phyloP scores from a whole-genome alignment of 176 grass and related monocot species.

The Carex cristatella region DNA sequence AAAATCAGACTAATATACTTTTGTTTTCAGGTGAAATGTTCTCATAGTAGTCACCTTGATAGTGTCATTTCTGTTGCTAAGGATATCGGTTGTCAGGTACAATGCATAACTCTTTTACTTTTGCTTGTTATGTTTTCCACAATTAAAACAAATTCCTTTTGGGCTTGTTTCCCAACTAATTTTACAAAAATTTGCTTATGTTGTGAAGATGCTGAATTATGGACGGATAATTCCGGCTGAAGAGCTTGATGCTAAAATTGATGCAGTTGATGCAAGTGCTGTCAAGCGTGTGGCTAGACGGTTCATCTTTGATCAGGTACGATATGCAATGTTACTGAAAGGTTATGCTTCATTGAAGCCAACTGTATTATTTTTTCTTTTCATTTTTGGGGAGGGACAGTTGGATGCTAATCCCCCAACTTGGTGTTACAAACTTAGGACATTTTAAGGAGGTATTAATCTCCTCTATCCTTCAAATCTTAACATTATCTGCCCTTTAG shows the following conservation, averaged over 20 bases:
- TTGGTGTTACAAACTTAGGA: no score
- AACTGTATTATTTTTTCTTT: no score
- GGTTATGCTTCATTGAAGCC: no score
- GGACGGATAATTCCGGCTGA: constrained; percentile 77
- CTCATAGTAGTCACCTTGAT: constrained; percentile 82
- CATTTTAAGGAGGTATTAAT: no score
- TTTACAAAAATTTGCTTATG: background rate
- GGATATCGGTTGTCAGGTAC: constrained; percentile 97
- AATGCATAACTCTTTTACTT: constrained; percentile 1
- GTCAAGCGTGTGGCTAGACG: constrained; percentile 94
- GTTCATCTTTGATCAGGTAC: constrained; percentile 99
- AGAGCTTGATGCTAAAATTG: constrained; percentile 93
- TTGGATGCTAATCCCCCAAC: no score
- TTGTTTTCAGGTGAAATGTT: constrained; percentile 86
- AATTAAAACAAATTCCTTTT: background rate
- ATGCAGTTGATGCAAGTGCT: constrained; percentile 89
- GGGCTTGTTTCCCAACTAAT: constrained; percentile 3
- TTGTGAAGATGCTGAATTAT: constrained; percentile 64
- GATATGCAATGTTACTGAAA: background rate
- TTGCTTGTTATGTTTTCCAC: background rate
- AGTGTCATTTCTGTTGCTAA: constrained; percentile 75
- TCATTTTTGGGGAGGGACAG: no score
- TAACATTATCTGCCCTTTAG: no score
- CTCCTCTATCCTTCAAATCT: no score
- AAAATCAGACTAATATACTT: background rate